Percentiles rank a stretch among this genome's conserved stretches.
Conservation (phyloP, 2,329 filamentous ascomycete species). For the Xylariales sp. region DNA sequence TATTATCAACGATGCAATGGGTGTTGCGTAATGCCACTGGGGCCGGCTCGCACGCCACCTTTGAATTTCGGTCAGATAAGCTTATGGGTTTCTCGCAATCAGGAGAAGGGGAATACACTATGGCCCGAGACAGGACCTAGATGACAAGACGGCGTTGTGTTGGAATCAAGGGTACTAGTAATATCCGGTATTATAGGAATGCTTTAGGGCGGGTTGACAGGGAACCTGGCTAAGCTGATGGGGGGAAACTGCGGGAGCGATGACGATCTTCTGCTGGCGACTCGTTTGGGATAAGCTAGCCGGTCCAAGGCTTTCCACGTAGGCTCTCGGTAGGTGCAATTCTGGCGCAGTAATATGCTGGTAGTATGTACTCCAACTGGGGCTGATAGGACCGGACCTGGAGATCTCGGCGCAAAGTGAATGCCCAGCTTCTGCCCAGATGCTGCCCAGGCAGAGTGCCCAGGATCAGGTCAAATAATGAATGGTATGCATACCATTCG, state of each 20-base stretch:
- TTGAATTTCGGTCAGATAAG: constrained; percentile 2
- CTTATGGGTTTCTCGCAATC: not conserved
- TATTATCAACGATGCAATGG: constrained; percentile 28
- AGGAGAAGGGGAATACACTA: not conserved
- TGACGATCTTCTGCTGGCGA: constrained; percentile 35
- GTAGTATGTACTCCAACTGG: constrained; percentile 22
- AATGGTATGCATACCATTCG: constrained; percentile 9
- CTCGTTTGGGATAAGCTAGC: constrained; percentile 36
- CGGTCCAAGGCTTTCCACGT: constrained; percentile 28
- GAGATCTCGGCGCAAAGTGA: constrained; percentile 24
- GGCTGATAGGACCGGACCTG: constrained; percentile 19
- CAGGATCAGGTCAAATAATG: constrained; percentile 17
- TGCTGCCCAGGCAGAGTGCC: not conserved
- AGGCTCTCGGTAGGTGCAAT: constrained; percentile 1
- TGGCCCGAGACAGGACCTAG: not conserved
- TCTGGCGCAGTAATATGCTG: too few species aligned
- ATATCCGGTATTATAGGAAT: constrained; percentile 10
- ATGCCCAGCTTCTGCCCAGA: not conserved
- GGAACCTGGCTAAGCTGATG: constrained; percentile 28
- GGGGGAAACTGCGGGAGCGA: constrained; percentile 33
- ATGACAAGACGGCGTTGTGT: not conserved
- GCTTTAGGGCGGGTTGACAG: constrained; percentile 18
- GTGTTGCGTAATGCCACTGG: constrained; percentile 23
- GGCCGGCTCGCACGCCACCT: constrained; percentile 19
- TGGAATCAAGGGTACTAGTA: not conserved